phyloP scores from a whole-genome alignment of 805 yeast genomes.

The Teunomyces kruisii region DNA sequence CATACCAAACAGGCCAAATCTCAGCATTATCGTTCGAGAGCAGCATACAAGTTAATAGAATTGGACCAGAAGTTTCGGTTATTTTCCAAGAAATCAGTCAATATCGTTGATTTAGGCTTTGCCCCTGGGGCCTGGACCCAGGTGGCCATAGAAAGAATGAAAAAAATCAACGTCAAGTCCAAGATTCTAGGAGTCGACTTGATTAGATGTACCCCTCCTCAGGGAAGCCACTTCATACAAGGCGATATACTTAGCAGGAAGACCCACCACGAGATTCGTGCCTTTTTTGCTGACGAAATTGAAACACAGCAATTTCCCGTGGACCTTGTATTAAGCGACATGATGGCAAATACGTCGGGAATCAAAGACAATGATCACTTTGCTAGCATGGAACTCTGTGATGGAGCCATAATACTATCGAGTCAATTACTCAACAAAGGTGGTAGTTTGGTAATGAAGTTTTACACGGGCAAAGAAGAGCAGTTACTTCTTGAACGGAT shows the following conservation, averaged over 20 bases:
- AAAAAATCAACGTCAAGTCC: constrained; percentile 7
- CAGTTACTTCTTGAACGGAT: constrained; percentile 58
- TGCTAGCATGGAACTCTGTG: constrained; percentile 87
- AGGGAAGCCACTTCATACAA: constrained; percentile 36
- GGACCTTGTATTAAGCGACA: constrained; percentile 60
- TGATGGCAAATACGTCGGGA: constrained; percentile 95
- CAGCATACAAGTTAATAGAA: constrained; percentile 85
- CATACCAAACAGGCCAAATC: constrained; percentile 67
- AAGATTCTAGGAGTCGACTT: constrained; percentile 32
- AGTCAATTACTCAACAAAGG: constrained; percentile 64
- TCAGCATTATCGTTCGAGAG: constrained; percentile 71
- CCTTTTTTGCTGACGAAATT: constrained; percentile 42
- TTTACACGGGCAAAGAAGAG: constrained; percentile 83
- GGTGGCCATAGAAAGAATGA: constrained; percentile 20
- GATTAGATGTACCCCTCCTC: constrained; percentile 34
- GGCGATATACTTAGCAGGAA: constrained; percentile 38
- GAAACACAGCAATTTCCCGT: constrained; percentile 13
- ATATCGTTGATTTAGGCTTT: constrained; percentile 73
- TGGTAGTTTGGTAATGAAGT: constrained; percentile 81
- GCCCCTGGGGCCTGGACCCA: constrained; percentile 35
- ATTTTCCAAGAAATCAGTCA: constrained; percentile 49
- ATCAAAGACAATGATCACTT: constrained; percentile 76
- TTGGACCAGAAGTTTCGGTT: constrained; percentile 63
- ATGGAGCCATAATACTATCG: constrained; percentile 81
- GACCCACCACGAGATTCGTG: constrained; percentile 58